Evolutionary conservation across 768 basidiomycete genomes (phyloP), one percentile per base, ranked within the genome.

Genomic region (Xerocomellus dryophilus): DNA sequence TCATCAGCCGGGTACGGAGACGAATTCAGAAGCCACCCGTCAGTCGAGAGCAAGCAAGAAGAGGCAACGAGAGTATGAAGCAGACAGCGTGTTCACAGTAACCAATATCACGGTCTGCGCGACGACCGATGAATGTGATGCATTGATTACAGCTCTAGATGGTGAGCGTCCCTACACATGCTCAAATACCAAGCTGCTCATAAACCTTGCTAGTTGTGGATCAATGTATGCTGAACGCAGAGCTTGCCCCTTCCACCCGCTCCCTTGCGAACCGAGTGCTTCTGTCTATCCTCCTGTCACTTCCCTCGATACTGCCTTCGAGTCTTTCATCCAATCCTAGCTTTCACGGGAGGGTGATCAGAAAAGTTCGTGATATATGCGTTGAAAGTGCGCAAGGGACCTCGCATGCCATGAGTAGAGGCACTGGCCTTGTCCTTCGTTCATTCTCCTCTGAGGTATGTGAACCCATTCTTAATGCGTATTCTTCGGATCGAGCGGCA

Each of bases 31-130:
- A 15, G 55, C 62, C 39, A 61, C 59, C 3, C 15, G 51, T 60
- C 43, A 71, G 61, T 73, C 63, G 14, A 82, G 75, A 64, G 84
- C 82, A 61, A 79, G 81, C 50, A 91, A 83, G 67, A 93, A 89
- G 66, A 76, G 85, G 43, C 76, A 79, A 18, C 79, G 83, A 20
- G 84, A 78, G 12, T 91, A 84, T 58, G 88, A 92, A 68, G 88
- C 82, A 10, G 89, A 89, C 50, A 88, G 87, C 61, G 71, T 86
- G 6, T 83, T 93, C 68, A 81, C 78, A 48, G 61, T 71, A 8
- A 66, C 76, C 2, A 73, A 74, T 42, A 67, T 76, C 42, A 73
- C 79, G 8, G 60, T 83, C 18, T 87, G 80, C 61, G 68, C 76
- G 1, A 78, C 77, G 0, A 47, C 51, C 3, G 75, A 76, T 27